A percentile compares a stretch with the other conserved stretches of the same genome.
These are phyloP conservation scores for Didymella lethalis DNA, from an alignment of 2,329 filamentous ascomycete species.

Conservation along the genomic window DNA sequence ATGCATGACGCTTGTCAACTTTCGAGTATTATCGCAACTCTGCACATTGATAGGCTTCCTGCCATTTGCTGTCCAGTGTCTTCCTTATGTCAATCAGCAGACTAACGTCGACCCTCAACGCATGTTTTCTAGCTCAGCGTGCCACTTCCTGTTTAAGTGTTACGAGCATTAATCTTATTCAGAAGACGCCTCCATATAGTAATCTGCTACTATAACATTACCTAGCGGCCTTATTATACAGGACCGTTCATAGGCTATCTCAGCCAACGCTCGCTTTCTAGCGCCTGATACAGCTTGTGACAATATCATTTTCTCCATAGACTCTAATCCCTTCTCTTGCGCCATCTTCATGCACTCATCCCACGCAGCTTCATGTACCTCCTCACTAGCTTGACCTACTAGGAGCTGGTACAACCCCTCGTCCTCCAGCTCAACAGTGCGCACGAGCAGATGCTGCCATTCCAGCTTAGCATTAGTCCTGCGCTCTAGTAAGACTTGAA, in stretches of 20 bases:
- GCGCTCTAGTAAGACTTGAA: constrained; percentile 1
- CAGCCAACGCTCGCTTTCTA: no score
- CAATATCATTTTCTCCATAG: neutral
- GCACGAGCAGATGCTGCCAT: neutral
- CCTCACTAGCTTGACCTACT: neutral
- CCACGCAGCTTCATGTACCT: neutral
- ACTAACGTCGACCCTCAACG: no score
- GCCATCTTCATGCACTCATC: neutral
- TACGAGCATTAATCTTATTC: no score
- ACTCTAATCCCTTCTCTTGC: neutral
- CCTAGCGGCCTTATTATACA: no score
- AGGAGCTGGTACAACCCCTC: neutral
- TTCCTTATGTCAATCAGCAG: no score
- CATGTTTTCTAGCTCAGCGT: no score
- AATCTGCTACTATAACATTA: no score
- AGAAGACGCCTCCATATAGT: no score
- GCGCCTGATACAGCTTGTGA: no score
- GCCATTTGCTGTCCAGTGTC: no score
- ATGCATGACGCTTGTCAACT: constrained; percentile 11
- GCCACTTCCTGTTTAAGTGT: no score
- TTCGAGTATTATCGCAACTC: neutral
- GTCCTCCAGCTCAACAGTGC: neutral
- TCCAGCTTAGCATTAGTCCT: neutral
- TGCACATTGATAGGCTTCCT: neutral
- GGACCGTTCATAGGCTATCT: no score